Evolutionary conservation across 331 rosid species (phyloP).

Genomic region (Malus hybrid): DNA sequence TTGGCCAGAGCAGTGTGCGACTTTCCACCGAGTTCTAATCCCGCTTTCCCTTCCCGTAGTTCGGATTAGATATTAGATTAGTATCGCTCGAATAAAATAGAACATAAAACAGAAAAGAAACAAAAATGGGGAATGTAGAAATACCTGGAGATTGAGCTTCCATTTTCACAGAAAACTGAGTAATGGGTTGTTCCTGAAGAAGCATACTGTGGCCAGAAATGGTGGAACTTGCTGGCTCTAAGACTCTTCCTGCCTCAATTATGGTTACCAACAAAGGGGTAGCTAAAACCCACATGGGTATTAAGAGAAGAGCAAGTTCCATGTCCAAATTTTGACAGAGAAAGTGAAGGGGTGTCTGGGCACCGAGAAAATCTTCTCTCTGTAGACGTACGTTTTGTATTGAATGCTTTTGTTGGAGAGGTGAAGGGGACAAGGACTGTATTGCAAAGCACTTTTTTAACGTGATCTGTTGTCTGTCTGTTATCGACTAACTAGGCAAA

Average conservation of each 20-base stretch:
- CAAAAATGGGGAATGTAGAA: neutral
- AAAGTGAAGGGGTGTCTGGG: slow-evolving; percentile 7
- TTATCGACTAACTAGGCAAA: neutral
- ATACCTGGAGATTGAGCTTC: slow-evolving; percentile 80
- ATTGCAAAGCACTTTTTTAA: slow-evolving; percentile 49
- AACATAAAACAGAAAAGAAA: neutral
- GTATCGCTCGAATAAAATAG: too few species aligned
- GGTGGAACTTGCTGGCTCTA: slow-evolving; percentile 19
- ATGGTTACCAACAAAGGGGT: slow-evolving; percentile 23
- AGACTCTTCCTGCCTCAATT: slow-evolving; percentile 27
- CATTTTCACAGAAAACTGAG: slow-evolving; percentile 38
- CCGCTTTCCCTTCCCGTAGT: too few species aligned
- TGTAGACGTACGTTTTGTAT: neutral
- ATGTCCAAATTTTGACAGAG: slow-evolving; percentile 22
- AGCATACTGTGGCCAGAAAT: slow-evolving; percentile 10
- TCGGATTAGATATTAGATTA: too few species aligned
- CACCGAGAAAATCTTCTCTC: slow-evolving; percentile 21
- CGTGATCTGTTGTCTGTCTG: neutral
- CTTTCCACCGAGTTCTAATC: too few species aligned
- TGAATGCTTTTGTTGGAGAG: neutral
- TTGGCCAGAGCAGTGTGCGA: too few species aligned
- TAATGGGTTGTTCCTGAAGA: slow-evolving; percentile 15
- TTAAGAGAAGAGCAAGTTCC: slow-evolving; percentile 34
- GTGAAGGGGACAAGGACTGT: slow-evolving; percentile 37
- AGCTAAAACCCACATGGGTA: slow-evolving; percentile 37